phyloP scores from a whole-genome alignment of 2,329 filamentous ascomycete species.

The Phyllosticta citriasiana region DNA sequence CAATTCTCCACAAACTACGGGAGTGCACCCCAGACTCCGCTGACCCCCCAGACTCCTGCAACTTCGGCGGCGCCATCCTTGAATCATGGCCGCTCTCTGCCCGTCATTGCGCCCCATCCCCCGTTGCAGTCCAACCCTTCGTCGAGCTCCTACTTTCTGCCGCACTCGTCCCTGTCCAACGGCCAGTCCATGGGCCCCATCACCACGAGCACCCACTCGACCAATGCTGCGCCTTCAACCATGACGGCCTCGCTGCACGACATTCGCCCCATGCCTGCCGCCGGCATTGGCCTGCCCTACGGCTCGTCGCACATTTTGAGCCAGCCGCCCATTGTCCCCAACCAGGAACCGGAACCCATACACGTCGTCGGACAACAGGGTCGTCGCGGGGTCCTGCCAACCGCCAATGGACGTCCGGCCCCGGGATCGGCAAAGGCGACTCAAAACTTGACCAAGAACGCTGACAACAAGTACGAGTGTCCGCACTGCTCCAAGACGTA shows the following conservation, averaged over 20 bases:
- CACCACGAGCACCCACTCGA: slow-evolving; percentile 24
- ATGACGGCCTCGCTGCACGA: slow-evolving; percentile 26
- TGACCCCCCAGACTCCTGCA: slow-evolving; percentile 22
- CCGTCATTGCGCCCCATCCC: slow-evolving; percentile 24
- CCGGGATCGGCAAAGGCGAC: slow-evolving; percentile 72
- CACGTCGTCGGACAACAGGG: slow-evolving; percentile 95
- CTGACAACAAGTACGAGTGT: slow-evolving; percentile 95
- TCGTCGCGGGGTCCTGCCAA: slow-evolving; percentile 80
- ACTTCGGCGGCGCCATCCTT: slow-evolving; percentile 17
- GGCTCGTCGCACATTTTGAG: slow-evolving; percentile 24
- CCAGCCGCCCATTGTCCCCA: slow-evolving; percentile 24
- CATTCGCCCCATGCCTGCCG: slow-evolving; percentile 31
- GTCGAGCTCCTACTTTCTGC: slow-evolving; percentile 24
- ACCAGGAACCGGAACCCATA: slow-evolving; percentile 53
- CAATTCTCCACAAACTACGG: slow-evolving; percentile 12
- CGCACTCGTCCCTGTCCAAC: slow-evolving; percentile 22
- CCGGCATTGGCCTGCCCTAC: slow-evolving; percentile 26
- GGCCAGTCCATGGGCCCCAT: slow-evolving; percentile 26
- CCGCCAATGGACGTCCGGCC: slow-evolving; percentile 74
- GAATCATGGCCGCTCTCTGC: slow-evolving; percentile 22
- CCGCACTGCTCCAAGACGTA: slow-evolving; percentile 98
- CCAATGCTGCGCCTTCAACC: slow-evolving; percentile 18
- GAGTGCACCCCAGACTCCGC: slow-evolving; percentile 20
- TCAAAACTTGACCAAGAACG: slow-evolving; percentile 85
- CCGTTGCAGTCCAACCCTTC: slow-evolving; percentile 29